Conservation (phyloP, 2,329 filamentous ascomycete species). For the Mariannaea elegans region DNA sequence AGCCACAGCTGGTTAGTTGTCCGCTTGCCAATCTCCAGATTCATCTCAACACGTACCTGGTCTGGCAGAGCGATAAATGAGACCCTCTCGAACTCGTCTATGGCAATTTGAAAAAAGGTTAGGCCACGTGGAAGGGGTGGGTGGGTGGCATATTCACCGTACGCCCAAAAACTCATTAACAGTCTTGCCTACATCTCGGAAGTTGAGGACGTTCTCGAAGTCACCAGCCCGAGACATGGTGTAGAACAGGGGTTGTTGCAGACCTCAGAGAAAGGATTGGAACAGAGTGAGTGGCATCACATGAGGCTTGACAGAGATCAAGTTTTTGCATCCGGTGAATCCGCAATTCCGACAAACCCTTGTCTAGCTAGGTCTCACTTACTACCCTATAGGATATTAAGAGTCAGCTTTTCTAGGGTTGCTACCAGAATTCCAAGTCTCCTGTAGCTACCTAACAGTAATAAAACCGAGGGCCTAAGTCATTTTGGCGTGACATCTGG, state of each 20-base stretch:
- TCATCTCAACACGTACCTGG: conserved; percentile 52
- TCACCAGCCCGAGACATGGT: conserved; percentile 29
- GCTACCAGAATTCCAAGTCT: conserved; percentile 11
- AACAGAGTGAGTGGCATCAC: neutral
- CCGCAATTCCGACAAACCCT: neutral
- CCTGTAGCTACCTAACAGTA: neutral
- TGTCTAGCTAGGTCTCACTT: too few relatives aligned
- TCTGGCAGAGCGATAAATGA: conserved; percentile 75
- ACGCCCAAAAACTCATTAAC: conserved; percentile 68
- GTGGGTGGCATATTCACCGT: conserved; percentile 54
- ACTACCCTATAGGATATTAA: neutral
- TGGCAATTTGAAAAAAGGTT: conserved; percentile 6
- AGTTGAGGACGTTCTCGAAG: conserved; percentile 67
- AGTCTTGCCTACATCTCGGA: conserved; percentile 77
- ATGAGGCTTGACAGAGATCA: neutral
- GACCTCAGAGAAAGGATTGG: neutral
- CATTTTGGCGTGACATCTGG: too few relatives aligned
- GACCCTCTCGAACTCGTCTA: conserved; percentile 65
- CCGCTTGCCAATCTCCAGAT: neutral
- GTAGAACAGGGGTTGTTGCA: neutral
- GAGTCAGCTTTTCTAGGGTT: too few relatives aligned
- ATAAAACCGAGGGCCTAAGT: too few relatives aligned
- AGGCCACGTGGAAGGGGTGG: neutral
- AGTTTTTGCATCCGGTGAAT: neutral
- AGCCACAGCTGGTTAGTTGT: conserved; percentile 20